Percentiles rank a stretch among this genome's conserved stretches.
These are phyloP conservation scores for Singerocomus inundabilis DNA, from an alignment of 1,284 basidiomycete species.

Conservation along the genomic window DNA sequence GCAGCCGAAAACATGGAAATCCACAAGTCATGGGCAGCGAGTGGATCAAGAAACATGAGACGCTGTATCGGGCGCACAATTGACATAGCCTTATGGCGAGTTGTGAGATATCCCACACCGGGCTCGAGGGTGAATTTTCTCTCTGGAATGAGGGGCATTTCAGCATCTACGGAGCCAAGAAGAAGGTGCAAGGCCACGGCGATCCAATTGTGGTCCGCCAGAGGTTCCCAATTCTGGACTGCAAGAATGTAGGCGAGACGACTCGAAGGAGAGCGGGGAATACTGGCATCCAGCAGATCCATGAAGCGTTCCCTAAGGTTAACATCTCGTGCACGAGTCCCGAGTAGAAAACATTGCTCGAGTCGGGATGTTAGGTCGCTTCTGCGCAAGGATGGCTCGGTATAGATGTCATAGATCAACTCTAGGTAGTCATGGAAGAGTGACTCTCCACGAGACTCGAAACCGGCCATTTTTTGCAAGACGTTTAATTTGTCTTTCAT, in stretches of 20 bases:
- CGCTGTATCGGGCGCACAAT: conserved; percentile 80
- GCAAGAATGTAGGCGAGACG: conserved; percentile 91
- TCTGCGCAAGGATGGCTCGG: conserved; percentile 79
- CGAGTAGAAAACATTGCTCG: conserved; percentile 92
- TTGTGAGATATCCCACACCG: conserved; percentile 36
- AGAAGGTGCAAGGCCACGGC: conserved; percentile 89
- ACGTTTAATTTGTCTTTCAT: conserved; percentile 96
- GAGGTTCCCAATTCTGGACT: conserved; percentile 93
- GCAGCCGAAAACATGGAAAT: conserved; percentile 86
- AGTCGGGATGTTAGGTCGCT: conserved; percentile 94
- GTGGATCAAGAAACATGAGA: conserved; percentile 79
- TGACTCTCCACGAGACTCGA: conserved; percentile 74
- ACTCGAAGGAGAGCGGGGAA: conserved; percentile 79
- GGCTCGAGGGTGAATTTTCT: conserved; percentile 33
- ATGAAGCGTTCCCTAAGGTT: conserved; percentile 85
- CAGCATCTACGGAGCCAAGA: conserved; percentile 78
- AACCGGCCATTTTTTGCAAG: conserved; percentile 87
- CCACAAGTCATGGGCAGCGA: conserved; percentile 85
- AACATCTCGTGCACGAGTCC: conserved; percentile 84
- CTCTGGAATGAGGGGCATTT: conserved; percentile 44
- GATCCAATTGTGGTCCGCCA: conserved; percentile 96
- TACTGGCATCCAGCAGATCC: conserved; percentile 86
- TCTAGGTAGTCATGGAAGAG: conserved; percentile 87
- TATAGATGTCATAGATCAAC: conserved; percentile 94
- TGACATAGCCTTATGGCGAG: conserved; percentile 53